Conservation (phyloP, 1,284 basidiomycete genomes). For the Pseudozyma thailandica region DNA sequence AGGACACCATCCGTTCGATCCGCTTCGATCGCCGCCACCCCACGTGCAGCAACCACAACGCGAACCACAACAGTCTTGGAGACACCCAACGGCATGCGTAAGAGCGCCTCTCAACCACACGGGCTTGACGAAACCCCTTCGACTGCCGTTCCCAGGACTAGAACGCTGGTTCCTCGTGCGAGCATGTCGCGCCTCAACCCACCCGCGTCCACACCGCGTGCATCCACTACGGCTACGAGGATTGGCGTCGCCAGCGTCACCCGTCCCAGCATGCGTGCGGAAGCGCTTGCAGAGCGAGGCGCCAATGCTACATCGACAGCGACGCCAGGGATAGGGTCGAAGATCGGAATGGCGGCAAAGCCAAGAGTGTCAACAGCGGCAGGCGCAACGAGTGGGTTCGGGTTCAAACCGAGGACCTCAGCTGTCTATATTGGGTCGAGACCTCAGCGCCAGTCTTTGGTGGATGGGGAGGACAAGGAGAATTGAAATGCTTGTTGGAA, state of each 20-base stretch:
- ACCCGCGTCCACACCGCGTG: background rate
- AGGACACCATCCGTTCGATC: constrained; percentile 17
- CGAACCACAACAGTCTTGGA: constrained; percentile 2
- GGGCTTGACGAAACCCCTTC: constrained; percentile 18
- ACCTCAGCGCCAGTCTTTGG: background rate
- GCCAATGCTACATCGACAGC: background rate
- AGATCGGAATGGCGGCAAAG: constrained; percentile 5
- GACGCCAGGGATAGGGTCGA: background rate
- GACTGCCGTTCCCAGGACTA: background rate
- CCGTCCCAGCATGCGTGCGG: background rate
- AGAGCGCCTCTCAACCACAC: constrained; percentile 41
- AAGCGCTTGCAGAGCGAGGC: constrained; percentile 1
- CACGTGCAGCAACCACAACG: constrained; percentile 8
- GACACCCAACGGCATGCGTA: constrained; percentile 22
- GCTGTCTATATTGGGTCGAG: constrained; percentile 21
- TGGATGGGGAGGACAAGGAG: constrained; percentile 29
- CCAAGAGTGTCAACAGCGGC: background rate
- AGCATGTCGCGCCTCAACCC: constrained; percentile 30
- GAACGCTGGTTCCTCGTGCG: constrained; percentile 29
- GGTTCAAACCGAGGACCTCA: constrained; percentile 35
- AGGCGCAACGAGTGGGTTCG: constrained; percentile 23
- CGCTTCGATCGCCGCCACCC: constrained; percentile 22
- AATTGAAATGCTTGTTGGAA: too few relatives aligned
- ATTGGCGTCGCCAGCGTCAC: background rate
- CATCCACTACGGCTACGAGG: background rate